These are phyloP conservation scores for Argentina anserina DNA, from an alignment of 306 rosid species.

Conservation along the genomic window DNA sequence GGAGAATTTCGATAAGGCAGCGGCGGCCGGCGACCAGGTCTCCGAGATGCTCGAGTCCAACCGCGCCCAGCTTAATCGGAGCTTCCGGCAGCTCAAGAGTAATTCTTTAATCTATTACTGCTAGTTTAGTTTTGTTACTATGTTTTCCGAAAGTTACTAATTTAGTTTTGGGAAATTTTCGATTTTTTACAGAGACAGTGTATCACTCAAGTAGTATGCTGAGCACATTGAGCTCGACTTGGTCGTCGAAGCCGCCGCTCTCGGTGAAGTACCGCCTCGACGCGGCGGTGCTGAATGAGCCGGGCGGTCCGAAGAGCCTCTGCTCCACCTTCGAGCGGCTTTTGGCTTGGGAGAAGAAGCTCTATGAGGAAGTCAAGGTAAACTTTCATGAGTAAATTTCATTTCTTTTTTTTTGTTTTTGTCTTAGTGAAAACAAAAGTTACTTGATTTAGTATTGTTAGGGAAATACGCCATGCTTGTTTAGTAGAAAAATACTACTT, in stretches of 20 bases:
- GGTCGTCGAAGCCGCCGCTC: constrained; percentile 96
- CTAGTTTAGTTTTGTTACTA: neutral
- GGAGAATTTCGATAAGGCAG: constrained; percentile 80
- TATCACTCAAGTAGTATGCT: constrained; percentile 87
- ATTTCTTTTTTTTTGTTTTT: neutral
- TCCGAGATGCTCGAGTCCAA: constrained; percentile 83
- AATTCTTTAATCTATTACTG: constrained; percentile 8
- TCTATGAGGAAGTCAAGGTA: constrained; percentile 89
- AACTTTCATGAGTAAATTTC: neutral
- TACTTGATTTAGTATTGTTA: neutral
- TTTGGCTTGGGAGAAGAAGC: constrained; percentile 99
- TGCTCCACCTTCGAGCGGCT: constrained; percentile 88
- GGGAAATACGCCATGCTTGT: neutral
- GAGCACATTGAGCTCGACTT: constrained; percentile 88
- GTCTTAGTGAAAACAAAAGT: neutral
- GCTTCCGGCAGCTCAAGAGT: constrained; percentile 85
- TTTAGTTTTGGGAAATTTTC: neutral
- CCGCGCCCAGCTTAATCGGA: constrained; percentile 80
- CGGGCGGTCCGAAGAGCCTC: constrained; percentile 71
- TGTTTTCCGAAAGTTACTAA: neutral
- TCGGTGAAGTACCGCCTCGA: constrained; percentile 85
- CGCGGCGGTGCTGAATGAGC: constrained; percentile 47
- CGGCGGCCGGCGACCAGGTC: constrained; percentile 72
- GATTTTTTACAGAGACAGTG: constrained; percentile 69
- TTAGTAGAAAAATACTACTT: neutral